phyloP scores from a whole-genome alignment of 495 filamentous ascomycete genomes.

The Penicillium goetzii region DNA sequence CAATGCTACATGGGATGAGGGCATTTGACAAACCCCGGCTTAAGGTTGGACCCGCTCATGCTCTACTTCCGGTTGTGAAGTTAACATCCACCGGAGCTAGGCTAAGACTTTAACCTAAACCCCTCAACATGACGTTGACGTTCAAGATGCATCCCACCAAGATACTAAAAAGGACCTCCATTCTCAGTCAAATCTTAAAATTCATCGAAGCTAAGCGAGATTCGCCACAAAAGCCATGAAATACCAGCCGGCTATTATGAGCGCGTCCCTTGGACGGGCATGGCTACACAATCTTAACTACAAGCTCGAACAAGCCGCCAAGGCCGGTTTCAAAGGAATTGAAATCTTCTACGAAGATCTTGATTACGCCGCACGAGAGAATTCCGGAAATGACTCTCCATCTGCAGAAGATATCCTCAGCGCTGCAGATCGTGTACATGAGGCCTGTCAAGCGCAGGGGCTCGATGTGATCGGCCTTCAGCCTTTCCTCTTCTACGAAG shows the following conservation, averaged over 20 bases:
- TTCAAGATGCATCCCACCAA: neutral
- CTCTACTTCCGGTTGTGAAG: neutral
- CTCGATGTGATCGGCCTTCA: slow-evolving; percentile 60
- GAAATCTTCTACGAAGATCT: slow-evolving; percentile 79
- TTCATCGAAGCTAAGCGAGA: neutral
- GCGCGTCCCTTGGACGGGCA: slow-evolving; percentile 62
- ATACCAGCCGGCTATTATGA: slow-evolving; percentile 29
- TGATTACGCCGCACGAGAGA: slow-evolving; percentile 49
- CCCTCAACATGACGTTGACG: neutral
- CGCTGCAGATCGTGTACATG: slow-evolving; percentile 50
- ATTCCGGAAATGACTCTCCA: slow-evolving; percentile 18
- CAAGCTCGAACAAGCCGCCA: slow-evolving; percentile 63
- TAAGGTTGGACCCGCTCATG: neutral
- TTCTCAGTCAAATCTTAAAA: neutral
- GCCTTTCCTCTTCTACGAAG: slow-evolving; percentile 75
- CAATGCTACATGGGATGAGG: too few species aligned
- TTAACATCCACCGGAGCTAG: neutral
- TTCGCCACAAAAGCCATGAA: slow-evolving; percentile 1
- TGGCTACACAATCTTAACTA: slow-evolving; percentile 60
- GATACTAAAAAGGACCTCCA: neutral
- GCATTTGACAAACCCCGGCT: too few species aligned
- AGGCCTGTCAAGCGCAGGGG: slow-evolving; percentile 22
- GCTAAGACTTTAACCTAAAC: slow-evolving; percentile 10
- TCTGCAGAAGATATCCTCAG: slow-evolving; percentile 49
- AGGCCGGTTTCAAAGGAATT: slow-evolving; percentile 64